These are phyloP conservation scores for Rickenella mellea DNA, from an alignment of 768 basidiomycete genomes.

Conservation along the genomic window DNA sequence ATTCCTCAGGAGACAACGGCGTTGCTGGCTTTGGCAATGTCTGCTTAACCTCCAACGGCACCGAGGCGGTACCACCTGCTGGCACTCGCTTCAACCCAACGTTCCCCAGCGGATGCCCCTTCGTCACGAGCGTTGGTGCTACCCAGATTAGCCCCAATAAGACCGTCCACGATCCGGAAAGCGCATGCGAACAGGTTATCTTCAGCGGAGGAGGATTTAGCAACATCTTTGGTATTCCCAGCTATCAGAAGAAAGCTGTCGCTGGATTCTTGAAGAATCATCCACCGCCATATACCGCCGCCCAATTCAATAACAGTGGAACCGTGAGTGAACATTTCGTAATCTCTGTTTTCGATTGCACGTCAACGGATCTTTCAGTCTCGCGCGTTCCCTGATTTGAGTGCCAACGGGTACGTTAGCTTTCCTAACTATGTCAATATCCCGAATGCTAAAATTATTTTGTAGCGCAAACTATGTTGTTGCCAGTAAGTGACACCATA, in stretches of 20 bases:
- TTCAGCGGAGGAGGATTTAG: slow-evolving; percentile 31
- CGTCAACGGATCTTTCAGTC: too few species aligned
- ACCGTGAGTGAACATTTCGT: too few species aligned
- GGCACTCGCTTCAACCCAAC: slow-evolving; percentile 29
- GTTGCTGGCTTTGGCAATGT: slow-evolving; percentile 25
- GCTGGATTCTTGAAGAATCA: slow-evolving; percentile 13
- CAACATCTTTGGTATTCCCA: slow-evolving; percentile 29
- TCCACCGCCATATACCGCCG: slow-evolving; percentile 8
- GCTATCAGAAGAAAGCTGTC: slow-evolving; percentile 23
- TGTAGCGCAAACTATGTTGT: slow-evolving; percentile 21
- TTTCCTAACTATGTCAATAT: not conserved
- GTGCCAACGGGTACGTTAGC: slow-evolving; percentile 21
- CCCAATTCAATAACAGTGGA: slow-evolving; percentile 8
- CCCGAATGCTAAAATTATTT: not conserved
- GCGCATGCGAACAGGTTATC: slow-evolving; percentile 26
- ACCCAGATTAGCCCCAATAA: slow-evolving; percentile 26
- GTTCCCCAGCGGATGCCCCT: slow-evolving; percentile 37
- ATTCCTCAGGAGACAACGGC: slow-evolving; percentile 34
- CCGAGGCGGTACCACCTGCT: not conserved
- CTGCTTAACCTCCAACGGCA: slow-evolving; percentile 24
- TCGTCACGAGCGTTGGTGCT: slow-evolving; percentile 25
- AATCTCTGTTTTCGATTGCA: too few species aligned
- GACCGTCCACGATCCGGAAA: slow-evolving; percentile 25
- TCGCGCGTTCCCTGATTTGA: slow-evolving; percentile 26
- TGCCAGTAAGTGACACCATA: slow-evolving; percentile 9